Conservation (phyloP, 805 yeast genomes). For the Saccharomyces paradoxus region DNA sequence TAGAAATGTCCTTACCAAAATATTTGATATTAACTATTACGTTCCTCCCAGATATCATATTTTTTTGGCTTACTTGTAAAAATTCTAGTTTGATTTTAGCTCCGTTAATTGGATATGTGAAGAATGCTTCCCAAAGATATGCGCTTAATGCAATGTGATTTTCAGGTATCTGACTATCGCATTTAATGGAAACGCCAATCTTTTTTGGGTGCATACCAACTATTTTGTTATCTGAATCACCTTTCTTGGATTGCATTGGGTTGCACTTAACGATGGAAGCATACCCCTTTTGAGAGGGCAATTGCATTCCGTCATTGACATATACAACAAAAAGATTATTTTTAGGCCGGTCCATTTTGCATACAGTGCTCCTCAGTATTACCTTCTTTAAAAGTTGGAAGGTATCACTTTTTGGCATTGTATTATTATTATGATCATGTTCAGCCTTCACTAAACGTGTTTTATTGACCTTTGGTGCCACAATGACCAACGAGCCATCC, state of each 20-base stretch:
- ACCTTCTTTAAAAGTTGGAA: background rate
- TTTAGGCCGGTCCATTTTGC: background rate
- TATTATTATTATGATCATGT: background rate
- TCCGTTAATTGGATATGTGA: constrained; percentile 21
- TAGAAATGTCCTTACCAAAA: background rate
- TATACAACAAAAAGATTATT: background rate
- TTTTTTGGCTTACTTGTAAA: background rate
- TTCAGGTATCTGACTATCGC: background rate
- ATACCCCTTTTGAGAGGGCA: constrained; percentile 21
- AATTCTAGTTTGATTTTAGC: constrained; percentile 37
- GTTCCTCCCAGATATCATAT: background rate
- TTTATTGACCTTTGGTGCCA: constrained; percentile 58
- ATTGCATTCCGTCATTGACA: background rate
- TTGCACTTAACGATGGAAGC: constrained; percentile 22
- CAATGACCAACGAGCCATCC: constrained; percentile 59
- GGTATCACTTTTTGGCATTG: background rate
- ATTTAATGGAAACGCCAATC: background rate
- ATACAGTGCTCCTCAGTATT: constrained; percentile 7
- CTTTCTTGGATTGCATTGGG: constrained; percentile 12
- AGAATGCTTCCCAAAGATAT: constrained; percentile 1
- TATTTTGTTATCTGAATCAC: constrained; percentile 9
- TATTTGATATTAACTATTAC: background rate
- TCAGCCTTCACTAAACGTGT: constrained; percentile 17
- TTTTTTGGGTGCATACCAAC: background rate
- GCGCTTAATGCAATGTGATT: background rate